These are phyloP conservation scores for Plasmodium relictum DNA, from an alignment of 169 alveolate genomes.

Conservation along the genomic window DNA sequence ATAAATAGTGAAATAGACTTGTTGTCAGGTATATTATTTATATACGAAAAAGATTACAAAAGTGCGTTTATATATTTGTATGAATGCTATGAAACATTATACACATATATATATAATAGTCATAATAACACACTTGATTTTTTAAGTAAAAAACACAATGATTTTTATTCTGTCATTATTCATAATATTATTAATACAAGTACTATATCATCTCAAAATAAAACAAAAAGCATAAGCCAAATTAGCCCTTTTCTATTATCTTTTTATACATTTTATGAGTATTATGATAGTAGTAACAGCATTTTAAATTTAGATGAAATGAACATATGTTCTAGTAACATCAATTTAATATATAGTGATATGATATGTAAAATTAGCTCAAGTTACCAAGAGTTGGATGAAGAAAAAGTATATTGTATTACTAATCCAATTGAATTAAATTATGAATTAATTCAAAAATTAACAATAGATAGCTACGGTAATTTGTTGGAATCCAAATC, in stretches of 20 bases:
- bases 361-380: slow-evolving; percentile 35
- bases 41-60: slow-evolving; percentile 92
- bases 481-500: slow-evolving; percentile 44
- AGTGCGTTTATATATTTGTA: slow-evolving; percentile 96
- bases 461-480: slow-evolving; percentile 71
- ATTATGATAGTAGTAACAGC: slow-evolving; percentile 74
- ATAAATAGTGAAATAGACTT: slow-evolving; percentile 96
- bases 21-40: slow-evolving; percentile 89
- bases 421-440: slow-evolving; percentile 72
- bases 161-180: slow-evolving; percentile 56
- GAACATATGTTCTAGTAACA: slow-evolving; percentile 36
- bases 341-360: slow-evolving; percentile 64
- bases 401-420: slow-evolving; percentile 38
- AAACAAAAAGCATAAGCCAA: slow-evolving; percentile 67
- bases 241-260: slow-evolving; percentile 81
- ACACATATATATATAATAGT: slow-evolving; percentile 87
- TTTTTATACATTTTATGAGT: slow-evolving; percentile 79
- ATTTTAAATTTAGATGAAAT: slow-evolving; percentile 36
- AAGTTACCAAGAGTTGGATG: slow-evolving; percentile 52
- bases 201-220: slow-evolving; percentile 66
- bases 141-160: slow-evolving; percentile 78
- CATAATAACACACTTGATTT: slow-evolving; percentile 82
- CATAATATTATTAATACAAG: slow-evolving; percentile 66
- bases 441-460: slow-evolving; percentile 59
- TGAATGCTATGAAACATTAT: slow-evolving; percentile 96